Conservation (phyloP, 192 early-diverging fungal species). For the Spizellomyces punctatus region DNA sequence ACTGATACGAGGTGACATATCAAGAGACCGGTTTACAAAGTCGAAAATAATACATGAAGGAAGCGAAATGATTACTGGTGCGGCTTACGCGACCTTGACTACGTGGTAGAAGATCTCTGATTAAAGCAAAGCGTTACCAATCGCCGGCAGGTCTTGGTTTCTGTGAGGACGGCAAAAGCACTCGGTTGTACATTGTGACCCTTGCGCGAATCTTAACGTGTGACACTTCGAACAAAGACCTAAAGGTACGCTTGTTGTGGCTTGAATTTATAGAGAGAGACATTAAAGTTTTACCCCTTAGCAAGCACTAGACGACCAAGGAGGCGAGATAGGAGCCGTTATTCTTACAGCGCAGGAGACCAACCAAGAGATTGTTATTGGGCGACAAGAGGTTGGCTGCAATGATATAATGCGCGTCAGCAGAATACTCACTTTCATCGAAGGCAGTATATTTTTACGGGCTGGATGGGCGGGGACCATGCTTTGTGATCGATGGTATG, state of each 20-base stretch:
- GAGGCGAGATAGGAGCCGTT: slow-evolving; percentile 74
- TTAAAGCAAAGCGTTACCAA: slow-evolving; percentile 15
- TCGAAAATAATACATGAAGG: slow-evolving; percentile 82
- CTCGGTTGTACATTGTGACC: slow-evolving; percentile 72
- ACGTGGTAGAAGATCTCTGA: slow-evolving; percentile 25
- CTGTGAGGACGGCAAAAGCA: slow-evolving; percentile 63
- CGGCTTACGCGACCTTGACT: slow-evolving; percentile 5
- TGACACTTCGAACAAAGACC: slow-evolving; percentile 54
- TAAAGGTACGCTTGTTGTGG: slow-evolving; percentile 14
- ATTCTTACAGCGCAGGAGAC: slow-evolving; percentile 63
- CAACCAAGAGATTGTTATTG: slow-evolving; percentile 79
- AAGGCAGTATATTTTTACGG: slow-evolving; percentile 89
- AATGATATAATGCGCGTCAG: neutral
- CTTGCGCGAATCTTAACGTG: slow-evolving; percentile 63
- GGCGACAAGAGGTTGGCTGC: slow-evolving; percentile 69
- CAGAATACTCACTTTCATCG: neutral
- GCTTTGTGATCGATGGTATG: slow-evolving; percentile 83
- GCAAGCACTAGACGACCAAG: slow-evolving; percentile 77
- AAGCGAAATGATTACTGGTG: slow-evolving; percentile 83
- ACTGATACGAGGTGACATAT: slow-evolving; percentile 79
- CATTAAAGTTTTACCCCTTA: neutral
- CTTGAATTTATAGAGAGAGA: neutral
- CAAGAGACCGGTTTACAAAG: slow-evolving; percentile 75
- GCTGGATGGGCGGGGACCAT: slow-evolving; percentile 86
- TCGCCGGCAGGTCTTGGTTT: slow-evolving; percentile 66